A percentile compares a stretch with the other conserved stretches of the same genome.
Conservation (phyloP, 1,139 yeast genomes). For the Saccharomyces hybrid region DNA sequence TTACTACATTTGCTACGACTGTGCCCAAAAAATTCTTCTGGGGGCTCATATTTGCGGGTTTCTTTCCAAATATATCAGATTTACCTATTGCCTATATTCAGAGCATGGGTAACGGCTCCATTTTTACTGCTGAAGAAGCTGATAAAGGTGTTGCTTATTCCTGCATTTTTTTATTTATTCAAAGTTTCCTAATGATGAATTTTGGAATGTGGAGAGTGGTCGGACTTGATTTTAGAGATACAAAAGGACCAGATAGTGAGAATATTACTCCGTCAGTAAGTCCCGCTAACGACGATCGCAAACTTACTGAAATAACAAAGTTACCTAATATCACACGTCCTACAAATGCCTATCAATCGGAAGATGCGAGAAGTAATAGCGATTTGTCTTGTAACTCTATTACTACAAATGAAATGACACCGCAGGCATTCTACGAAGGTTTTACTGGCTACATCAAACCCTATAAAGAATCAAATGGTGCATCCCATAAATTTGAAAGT, state of each 20-base stretch:
- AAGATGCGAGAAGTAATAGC: background rate
- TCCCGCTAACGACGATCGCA: background rate
- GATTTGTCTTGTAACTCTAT: background rate
- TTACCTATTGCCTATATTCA: conserved; percentile 85
- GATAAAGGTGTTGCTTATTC: conserved; percentile 77
- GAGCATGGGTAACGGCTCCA: conserved; percentile 60
- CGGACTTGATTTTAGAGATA: conserved; percentile 56
- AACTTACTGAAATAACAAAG: background rate
- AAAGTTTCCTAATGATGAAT: conserved; percentile 61
- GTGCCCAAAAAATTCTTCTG: conserved; percentile 74
- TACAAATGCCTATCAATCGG: background rate
- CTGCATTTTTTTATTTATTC: conserved; percentile 65
- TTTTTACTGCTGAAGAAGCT: conserved; percentile 50
- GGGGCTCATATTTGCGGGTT: conserved; percentile 65
- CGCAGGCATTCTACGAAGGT: background rate
- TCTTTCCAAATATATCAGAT: conserved; percentile 77
- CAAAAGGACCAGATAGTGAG: conserved; percentile 10
- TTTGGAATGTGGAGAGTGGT: conserved; percentile 65
- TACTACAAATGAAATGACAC: background rate
- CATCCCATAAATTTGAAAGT: background rate
- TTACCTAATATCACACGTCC: background rate
- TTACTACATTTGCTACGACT: conserved; percentile 35
- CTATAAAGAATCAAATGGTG: background rate
- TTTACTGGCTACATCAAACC: background rate
- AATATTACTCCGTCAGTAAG: background rate